Conservation (phyloP, 2,329 filamentous ascomycete genomes). For the Pseudogymnoascus sp. region DNA sequence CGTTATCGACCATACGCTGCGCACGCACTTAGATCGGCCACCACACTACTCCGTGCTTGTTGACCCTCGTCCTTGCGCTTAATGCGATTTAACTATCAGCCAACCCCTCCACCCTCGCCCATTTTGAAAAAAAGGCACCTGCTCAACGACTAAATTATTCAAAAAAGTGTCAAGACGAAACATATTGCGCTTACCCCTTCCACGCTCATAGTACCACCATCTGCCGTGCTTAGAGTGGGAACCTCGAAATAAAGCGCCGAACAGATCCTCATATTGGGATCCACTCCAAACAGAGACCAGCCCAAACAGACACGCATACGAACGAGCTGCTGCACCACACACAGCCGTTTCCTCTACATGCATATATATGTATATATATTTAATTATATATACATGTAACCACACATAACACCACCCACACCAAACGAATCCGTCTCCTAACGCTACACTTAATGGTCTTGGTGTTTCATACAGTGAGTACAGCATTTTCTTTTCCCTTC, state of each 20-base stretch:
- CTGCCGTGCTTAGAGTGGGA: not conserved
- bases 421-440: not conserved
- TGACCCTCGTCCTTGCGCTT: not conserved
- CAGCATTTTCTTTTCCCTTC: not conserved
- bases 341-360: not conserved
- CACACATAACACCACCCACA: not conserved
- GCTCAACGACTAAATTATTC: not conserved
- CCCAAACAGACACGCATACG: not conserved
- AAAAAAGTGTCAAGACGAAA: not conserved
- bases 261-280: not conserved
- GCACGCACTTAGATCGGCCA: not conserved
- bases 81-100: not conserved
- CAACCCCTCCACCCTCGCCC: not conserved
- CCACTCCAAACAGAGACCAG: not conserved
- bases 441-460: not conserved
- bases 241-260: not conserved
- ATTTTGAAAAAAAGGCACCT: not conserved
- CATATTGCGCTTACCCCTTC: not conserved
- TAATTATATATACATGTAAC: constrained; percentile 3
- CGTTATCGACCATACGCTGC: not conserved
- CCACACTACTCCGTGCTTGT: not conserved
- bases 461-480: constrained; percentile 1
- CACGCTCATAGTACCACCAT: not conserved
- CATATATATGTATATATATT: constrained; percentile 4
- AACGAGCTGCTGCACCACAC: not conserved